Evolutionary conservation across 2,329 filamentous ascomycete species (phyloP).

Genomic region (Arthrobotrys iridis): DNA sequence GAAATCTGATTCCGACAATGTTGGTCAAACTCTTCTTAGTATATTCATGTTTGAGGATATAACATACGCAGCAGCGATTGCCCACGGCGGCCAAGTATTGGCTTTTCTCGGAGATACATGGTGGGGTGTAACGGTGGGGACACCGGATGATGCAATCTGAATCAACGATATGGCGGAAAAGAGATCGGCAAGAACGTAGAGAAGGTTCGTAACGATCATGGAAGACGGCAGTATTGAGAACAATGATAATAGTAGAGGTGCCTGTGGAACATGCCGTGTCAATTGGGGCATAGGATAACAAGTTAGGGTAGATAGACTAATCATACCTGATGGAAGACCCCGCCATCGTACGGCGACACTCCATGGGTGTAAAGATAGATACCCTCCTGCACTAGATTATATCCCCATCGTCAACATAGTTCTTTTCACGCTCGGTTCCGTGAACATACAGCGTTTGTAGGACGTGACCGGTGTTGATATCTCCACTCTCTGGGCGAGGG

Average conservation of each 20-base stretch:
- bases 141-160: conserved; percentile 81
- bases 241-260: conserved; percentile 86
- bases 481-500: conserved; percentile 90
- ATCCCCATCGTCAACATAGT: conserved; percentile 39
- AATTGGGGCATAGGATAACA: background rate
- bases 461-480: conserved; percentile 96
- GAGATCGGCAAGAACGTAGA: conserved; percentile 84
- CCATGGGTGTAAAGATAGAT: conserved; percentile 95
- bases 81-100: conserved; percentile 77
- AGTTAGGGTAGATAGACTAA: background rate
- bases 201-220: conserved; percentile 77
- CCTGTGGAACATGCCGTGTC: conserved; percentile 69
- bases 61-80: conserved; percentile 80
- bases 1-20: conserved; percentile 69
- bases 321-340: conserved; percentile 75
- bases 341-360: conserved; percentile 95
- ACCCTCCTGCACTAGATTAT: conserved; percentile 83
- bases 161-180: conserved; percentile 81
- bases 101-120: conserved; percentile 82
- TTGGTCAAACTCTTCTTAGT: background rate
- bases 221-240: conserved; percentile 86
- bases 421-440: too few relatives aligned
- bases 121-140: conserved; percentile 76
- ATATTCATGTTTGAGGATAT: background rate
- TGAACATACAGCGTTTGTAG: conserved; percentile 87